Evolutionary conservation across 2,329 filamentous ascomycete species (phyloP), one percentile per base, ranked within the genome.

Genomic region (Arthrobotrys conoides): DNA sequence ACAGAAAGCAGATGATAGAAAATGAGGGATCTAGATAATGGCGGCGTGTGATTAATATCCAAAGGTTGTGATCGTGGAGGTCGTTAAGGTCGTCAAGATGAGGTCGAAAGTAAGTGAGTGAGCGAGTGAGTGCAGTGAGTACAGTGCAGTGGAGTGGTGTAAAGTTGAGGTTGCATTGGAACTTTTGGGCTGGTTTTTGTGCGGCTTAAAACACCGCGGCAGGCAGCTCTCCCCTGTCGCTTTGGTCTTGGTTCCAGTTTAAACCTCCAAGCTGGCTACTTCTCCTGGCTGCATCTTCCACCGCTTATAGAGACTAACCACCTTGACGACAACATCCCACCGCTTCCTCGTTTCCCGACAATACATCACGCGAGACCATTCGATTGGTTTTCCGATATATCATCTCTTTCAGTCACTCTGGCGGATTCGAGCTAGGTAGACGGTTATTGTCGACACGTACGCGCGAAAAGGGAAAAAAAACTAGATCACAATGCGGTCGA

Each of bases 221-320:
- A 16, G 18, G 30, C 36, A 24, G 51, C 22, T 48, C 22, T 48
- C 57, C 44, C 67, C 41, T 72, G 75, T 64, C 59, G 18, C 44
- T 22, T 46, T 49, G 12, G 41, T 2, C 41, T 14, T 38, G 36
- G 12, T 14, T 16, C 49, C 33, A 27, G 41, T 64, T 72, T 69
- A 69, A 71, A 73, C 70, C 68, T 71, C 68, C 75, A 71, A 78
- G 75, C 75, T 78, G 75, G 75, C 75, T 78, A 78, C 75, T 76
- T 68, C 68, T 65, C 27, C 59, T 49, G 55, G 63, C 22, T 14
- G 49, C 53, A 27, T 48, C 51, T n/a, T n/a, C n/a, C 30, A 33
- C 22, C 67, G 38, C 44, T 14, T 27, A 38, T 27, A 22, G 14
- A n/a, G n/a, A n/a, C n/a, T n/a, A n/a, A n/a, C n/a, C n/a, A n/a